Evolutionary conservation across 2,329 filamentous ascomycete species (phyloP), one percentile per base, ranked within the genome.

Genomic region (Aspergillus awamori): DNA sequence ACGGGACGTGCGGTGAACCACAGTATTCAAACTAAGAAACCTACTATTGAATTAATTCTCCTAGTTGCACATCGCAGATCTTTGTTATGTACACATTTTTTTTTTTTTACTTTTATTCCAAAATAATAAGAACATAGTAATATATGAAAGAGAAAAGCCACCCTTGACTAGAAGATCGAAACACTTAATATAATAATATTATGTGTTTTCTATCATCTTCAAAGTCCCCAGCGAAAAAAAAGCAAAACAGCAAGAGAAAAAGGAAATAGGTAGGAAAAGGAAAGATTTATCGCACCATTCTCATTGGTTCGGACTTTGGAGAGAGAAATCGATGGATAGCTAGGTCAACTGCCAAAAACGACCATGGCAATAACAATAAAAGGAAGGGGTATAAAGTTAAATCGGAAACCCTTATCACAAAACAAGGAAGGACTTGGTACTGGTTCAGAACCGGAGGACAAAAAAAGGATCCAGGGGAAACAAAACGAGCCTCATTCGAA

Each of bases 331-430:
- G 28, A 36, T 43, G 8, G 26, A 47, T 33, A 57, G 47, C 47
- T 30, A 30, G 45, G 22, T 30, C 45, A 45, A 39, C 30, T 33
- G 41, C 43, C n/a, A 41, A 17, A 52, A 39, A 24, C 47, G 51
- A 58, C 15, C 15, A 53, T 38, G 30, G 7, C 48, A 47, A 33
- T 10, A 52, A 17, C 15, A 54, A 55, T 26, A 53, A 48, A 57
- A 52, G 30, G 45, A 63, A 58, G 53, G 61, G 63, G 58, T 63
- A 64, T 64, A 64, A 60, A 53, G 53, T 61, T 62, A 57, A 52
- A 59, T 59, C 56, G 53, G 53, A 47, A 59, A 53, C 43, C 51
- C 43, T 54, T 55, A 48, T 48, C 47, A 60, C 41, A 57, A 58
- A 38, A 47, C 41, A 59, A 59, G 54, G 39, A 61, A 30, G 47